Conservation (phyloP, 2,329 filamentous ascomycete species). For the Claviceps arundinis region DNA sequence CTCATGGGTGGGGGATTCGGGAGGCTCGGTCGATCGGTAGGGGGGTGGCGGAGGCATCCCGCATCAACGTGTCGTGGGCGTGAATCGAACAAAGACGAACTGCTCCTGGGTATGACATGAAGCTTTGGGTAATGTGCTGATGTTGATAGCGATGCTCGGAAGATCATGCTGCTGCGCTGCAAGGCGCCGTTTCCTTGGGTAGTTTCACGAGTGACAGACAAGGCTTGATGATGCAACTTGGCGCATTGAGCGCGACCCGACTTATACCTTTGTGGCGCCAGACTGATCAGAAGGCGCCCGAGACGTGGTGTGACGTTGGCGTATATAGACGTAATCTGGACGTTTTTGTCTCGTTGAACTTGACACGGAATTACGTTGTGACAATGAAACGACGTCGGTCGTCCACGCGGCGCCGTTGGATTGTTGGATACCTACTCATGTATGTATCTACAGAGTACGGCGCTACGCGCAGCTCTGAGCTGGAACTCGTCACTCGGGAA, state of each 20-base stretch:
- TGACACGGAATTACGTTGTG: neutral
- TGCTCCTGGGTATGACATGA: slow-evolving; percentile 7
- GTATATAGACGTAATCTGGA: too few species aligned
- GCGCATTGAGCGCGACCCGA: slow-evolving; percentile 1
- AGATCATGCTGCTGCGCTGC: slow-evolving; percentile 12
- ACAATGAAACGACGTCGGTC: neutral
- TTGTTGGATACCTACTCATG: too few species aligned
- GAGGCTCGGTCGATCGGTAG: slow-evolving; percentile 43
- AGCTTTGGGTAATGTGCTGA: slow-evolving; percentile 7
- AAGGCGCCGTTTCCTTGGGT: neutral
- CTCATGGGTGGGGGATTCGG: slow-evolving; percentile 52
- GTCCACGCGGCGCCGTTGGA: neutral
- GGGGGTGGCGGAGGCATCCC: slow-evolving; percentile 44
- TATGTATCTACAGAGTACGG: too few species aligned
- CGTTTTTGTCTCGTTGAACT: neutral
- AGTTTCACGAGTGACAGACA: neutral
- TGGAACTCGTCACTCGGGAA: neutral
- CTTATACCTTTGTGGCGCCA: neutral
- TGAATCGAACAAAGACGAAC: neutral
- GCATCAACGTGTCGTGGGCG: slow-evolving; percentile 13
- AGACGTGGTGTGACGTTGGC: neutral
- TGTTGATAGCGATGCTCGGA: slow-evolving; percentile 5
- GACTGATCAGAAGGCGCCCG: neutral
- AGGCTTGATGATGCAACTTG: slow-evolving; percentile 5
- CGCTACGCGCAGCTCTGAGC: neutral